Evolutionary conservation across 352 stramenopile species (phyloP).

Genomic region (Pythium coloratum): DNA sequence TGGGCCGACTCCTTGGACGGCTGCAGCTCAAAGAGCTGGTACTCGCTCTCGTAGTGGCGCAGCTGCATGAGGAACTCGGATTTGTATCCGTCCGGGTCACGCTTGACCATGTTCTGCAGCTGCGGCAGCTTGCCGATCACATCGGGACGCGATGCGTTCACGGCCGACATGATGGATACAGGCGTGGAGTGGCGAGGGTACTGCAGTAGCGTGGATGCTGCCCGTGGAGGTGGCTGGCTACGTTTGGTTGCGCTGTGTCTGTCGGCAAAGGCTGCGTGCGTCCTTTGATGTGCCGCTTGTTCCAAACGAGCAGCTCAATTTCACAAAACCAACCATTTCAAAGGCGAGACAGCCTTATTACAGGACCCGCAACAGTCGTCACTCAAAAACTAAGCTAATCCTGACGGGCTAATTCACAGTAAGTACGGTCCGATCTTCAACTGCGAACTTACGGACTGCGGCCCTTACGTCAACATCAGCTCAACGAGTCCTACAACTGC

Average conservation of each 20-base stretch:
- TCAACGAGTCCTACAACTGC: background rate
- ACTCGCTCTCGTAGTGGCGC: slow-evolving; percentile 95
- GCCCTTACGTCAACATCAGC: slow-evolving; percentile 21
- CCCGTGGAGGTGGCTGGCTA: slow-evolving; percentile 1
- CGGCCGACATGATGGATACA: slow-evolving; percentile 41
- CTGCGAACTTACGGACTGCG: slow-evolving; percentile 17
- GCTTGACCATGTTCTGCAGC: slow-evolving; percentile 99
- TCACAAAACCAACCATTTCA: slow-evolving; percentile 32
- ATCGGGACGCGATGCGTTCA: slow-evolving; percentile 80
- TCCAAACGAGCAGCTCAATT: slow-evolving; percentile 9
- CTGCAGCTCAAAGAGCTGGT: slow-evolving; percentile 94
- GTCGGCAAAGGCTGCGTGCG: slow-evolving; percentile 5
- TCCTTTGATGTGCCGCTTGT: slow-evolving; percentile 26
- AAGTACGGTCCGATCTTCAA: slow-evolving; percentile 22
- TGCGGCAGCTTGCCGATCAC: slow-evolving; percentile 92
- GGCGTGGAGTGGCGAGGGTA: background rate
- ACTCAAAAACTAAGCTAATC: slow-evolving; percentile 2
- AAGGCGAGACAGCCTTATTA: slow-evolving; percentile 17
- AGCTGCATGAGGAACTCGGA: slow-evolving; percentile 98
- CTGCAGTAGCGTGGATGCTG: background rate
- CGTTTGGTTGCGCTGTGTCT: background rate
- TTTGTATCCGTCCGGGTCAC: slow-evolving; percentile 94
- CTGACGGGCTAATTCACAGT: background rate
- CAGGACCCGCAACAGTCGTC: background rate
- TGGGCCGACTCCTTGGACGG: slow-evolving; percentile 89